Evolutionary conservation across 192 early-diverging fungal species (phyloP), one percentile per base, ranked within the genome.

Genomic region (Pilobolus umbonatus): DNA sequence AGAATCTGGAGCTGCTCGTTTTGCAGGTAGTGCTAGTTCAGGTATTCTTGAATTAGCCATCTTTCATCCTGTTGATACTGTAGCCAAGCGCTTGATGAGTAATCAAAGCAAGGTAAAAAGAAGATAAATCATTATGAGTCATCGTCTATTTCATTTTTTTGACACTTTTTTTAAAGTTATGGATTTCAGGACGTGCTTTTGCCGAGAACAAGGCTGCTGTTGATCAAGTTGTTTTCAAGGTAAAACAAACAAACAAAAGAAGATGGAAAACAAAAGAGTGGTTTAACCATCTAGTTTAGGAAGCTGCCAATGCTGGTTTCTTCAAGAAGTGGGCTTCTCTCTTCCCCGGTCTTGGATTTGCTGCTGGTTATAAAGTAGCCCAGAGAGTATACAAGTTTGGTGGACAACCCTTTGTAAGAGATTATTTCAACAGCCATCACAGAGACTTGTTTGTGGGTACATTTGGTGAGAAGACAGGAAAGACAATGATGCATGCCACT

Each of bases 381-480:
- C 96, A 99, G 78, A 84, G 96, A 60, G 81, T 96, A 46, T 99
- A 99, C 85, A 99, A 99, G 76, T 99, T 96, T 61, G 95, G 94
- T 63, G 96, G 96, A 4, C 96, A 99, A 76, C 94, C 95, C 14
- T 92, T 90, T 61, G 91, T 93, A 30, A 91, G 89, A 68, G 96
- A 99, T 75, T 93, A 83, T 68, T 67, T 99, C 49, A 91, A 93
- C 74, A 84, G 64, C 39, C 66, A 96, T 76, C 81, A 95, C 79
- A 85, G 86, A 56, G 63, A 71, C 21, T 46, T 75, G 36, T 99
- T 99, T 72, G 77, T 82, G 36, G 65, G 65, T 21, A 72, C 82
- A 26, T 97, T 97, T 83, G 94, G 95, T 29, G 96, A 99, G 67
- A 85, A 88, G 66, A 90, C 89, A 55, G 87, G 90, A 61, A 96